These are phyloP conservation scores for Chrysanthemum lavandulifolium DNA, from an alignment of 129 eudicot species.

Conservation along the genomic window DNA sequence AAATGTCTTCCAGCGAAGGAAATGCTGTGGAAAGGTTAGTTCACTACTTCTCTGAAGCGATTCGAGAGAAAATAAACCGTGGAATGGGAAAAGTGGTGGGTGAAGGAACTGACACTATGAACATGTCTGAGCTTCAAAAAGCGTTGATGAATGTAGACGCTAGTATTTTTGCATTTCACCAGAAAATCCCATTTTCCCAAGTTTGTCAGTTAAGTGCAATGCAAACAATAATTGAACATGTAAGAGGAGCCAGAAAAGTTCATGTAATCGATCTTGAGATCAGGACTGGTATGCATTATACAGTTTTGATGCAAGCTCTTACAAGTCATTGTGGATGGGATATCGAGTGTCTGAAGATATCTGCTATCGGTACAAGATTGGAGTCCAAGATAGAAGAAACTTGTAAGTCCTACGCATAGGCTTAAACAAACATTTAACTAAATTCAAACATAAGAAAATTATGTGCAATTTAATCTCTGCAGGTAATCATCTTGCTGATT, in stretches of 20 bases:
- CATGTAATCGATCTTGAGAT: too few species aligned
- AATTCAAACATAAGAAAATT: too few species aligned
- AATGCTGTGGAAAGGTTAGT: too few species aligned
- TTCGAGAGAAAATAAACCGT: too few species aligned
- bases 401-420: neutral
- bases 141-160: conserved; percentile 16
- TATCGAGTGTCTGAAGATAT: conserved; percentile 42
- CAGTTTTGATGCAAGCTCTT: conserved; percentile 49
- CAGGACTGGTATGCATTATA: conserved; percentile 34
- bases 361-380: conserved; percentile 44
- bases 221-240: too few species aligned
- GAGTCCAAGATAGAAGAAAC: conserved; percentile 16
- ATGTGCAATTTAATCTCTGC: neutral
- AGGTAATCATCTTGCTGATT: conserved; percentile 31
- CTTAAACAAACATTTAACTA: neutral
- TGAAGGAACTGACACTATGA: too few species aligned
- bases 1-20: too few species aligned
- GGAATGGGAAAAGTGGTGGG: too few species aligned
- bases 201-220: conserved; percentile 1
- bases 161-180: conserved; percentile 27
- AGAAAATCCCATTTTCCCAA: conserved; percentile 29
- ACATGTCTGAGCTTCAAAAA: conserved; percentile 10
- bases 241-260: too few species aligned
- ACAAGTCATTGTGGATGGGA: conserved; percentile 14
- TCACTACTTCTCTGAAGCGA: too few species aligned